phyloP scores from a whole-genome alignment of 164 flowering plant genomes.

The Tetracentron sinense region DNA sequence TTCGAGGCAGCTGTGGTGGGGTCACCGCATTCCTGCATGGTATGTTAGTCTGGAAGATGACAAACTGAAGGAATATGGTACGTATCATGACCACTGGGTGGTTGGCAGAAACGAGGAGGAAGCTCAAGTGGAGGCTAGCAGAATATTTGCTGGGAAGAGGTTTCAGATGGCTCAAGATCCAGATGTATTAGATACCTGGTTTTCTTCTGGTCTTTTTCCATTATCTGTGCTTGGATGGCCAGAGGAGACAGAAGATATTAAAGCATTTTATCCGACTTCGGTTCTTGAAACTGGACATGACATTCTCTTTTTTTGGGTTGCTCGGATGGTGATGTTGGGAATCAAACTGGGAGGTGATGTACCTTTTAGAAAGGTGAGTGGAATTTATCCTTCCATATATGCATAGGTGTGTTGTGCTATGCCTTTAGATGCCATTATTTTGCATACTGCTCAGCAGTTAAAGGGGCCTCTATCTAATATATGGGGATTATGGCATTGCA shows the following conservation, averaged over 20 bases:
- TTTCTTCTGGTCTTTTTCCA: conserved; percentile 95
- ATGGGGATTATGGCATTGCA: too few species aligned
- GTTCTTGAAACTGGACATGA: conserved; percentile 98
- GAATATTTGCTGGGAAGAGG: conserved; percentile 52
- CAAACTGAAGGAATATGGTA: conserved; percentile 66
- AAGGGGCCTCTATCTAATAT: background rate
- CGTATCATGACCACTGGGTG: conserved; percentile 81
- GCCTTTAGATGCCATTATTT: background rate
- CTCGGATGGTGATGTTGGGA: conserved; percentile 95
- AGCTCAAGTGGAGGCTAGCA: conserved; percentile 56
- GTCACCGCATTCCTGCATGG: conserved; percentile 97
- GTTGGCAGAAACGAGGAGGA: conserved; percentile 77
- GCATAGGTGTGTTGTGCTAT: background rate
- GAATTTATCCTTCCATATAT: background rate
- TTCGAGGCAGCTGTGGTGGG: conserved; percentile 99
- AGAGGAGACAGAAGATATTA: conserved; percentile 73
- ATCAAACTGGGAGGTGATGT: conserved; percentile 89
- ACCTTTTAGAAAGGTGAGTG: conserved; percentile 77
- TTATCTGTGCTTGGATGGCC: conserved; percentile 97
- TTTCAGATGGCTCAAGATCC: conserved; percentile 84
- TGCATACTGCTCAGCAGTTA: background rate
- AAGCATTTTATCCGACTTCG: conserved; percentile 84
- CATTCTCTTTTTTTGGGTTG: conserved; percentile 97
- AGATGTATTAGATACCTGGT: conserved; percentile 93
- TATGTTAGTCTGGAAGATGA: conserved; percentile 82